Base-by-base conservation (phyloP, 129 eudicot genomes). In the Kitagawia praeruptora region DNA sequence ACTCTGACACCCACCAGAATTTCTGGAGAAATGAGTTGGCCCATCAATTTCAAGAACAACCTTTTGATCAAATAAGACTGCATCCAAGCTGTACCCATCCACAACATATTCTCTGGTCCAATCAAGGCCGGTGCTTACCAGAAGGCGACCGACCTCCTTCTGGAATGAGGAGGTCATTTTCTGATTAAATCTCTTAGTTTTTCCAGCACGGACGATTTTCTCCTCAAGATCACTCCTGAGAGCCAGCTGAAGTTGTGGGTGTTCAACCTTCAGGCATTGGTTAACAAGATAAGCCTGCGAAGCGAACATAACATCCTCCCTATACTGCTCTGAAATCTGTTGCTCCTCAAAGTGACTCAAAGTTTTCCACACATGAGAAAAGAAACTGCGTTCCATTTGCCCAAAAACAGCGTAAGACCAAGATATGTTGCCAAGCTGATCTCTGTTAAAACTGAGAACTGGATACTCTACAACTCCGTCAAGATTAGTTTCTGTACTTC, bases 391-490 rank as follows among this genome's bases (percentile, higher is more conserved):
- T 34, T 90, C 56, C 83, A 94, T 53, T 79, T 90, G 87, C 53
- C 97, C 98, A 40, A 94, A 84, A 90, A 88, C 97, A n/a, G 98
- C 96, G 77, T 86, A 94, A 27, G 98, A 94, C 98, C 98, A 94
- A 21, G 89, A 84, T 53, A 94, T 90, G 86, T 87, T 91, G 45
- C 97, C 98, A 41, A 94, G 88, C 73, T 92, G 92, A 82, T 90
- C 91, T 78, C 93, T 85, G 78, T 83, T 86, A 64, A 89, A 87
- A 49, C 61, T 81, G 37, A 94, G 88, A 28, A 85, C 72, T 64
- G 83, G 87, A 77, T 80, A 13, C 61, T 45, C 81, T 12, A 64
- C 34, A 64, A 51, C 74, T 64, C 58, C 74, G 9, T 46, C 74
- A 78, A 69, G 63, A 9, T 45, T 31, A 41, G 63, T 81, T 37